phyloP scores from a whole-genome alignment of 2,329 filamentous ascomycete genomes.

The Chalaropsis ovoidea region DNA sequence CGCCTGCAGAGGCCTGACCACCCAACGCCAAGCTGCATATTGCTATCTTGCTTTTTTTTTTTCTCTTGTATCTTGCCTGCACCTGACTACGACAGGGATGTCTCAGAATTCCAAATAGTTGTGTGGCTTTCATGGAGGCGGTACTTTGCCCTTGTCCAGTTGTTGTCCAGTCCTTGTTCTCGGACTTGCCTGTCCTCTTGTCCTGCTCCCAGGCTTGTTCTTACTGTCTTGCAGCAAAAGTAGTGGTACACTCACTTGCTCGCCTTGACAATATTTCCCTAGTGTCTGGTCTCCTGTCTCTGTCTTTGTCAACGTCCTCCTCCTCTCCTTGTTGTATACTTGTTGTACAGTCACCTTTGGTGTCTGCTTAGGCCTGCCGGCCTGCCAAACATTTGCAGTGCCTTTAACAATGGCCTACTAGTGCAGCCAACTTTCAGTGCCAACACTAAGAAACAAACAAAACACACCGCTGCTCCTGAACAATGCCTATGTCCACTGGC shows the following conservation, averaged over 20 bases:
- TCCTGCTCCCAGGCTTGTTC: no score
- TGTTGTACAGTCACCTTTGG: no score
- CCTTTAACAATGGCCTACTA: no score
- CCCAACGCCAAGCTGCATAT: neutral
- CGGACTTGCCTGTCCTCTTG: no score
- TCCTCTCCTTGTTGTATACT: no score
- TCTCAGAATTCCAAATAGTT: constrained; percentile 12
- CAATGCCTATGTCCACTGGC: neutral
- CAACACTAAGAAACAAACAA: neutral
- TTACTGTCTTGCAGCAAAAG: no score
- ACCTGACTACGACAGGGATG: neutral
- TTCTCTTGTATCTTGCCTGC: neutral
- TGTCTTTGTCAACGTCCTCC: no score
- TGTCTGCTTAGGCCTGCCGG: no score
- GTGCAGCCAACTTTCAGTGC: neutral
- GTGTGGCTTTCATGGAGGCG: neutral
- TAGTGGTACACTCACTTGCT: no score
- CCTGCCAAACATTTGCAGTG: no score
- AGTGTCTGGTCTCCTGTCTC: no score
- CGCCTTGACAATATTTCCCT: no score
- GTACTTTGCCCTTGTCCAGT: neutral
- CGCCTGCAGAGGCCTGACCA: neutral
- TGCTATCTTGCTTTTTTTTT: neutral
- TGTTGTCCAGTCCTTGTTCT: neutral
- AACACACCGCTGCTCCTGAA: neutral